Evolutionary conservation across 306 rosid genomes (phyloP).

Genomic region (Senna siamea): DNA sequence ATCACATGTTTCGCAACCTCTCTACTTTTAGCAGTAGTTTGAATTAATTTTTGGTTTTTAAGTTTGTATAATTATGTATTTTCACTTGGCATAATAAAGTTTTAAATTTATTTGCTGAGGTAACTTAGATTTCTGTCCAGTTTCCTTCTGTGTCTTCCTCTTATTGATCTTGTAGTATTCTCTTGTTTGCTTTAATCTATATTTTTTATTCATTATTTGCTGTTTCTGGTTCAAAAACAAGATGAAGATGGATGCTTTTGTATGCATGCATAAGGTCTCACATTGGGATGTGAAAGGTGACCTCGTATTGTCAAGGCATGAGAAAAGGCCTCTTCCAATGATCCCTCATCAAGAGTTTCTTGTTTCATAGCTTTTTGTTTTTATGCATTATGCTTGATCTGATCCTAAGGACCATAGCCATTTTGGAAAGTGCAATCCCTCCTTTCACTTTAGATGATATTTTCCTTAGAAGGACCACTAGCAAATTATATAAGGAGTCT

Average conservation of each 20-base stretch:
- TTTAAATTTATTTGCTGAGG: neutral
- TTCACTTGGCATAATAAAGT: neutral
- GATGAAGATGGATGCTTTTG: slow-evolving; percentile 33
- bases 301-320: slow-evolving; percentile 26
- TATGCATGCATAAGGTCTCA: slow-evolving; percentile 34
- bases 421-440: slow-evolving; percentile 30
- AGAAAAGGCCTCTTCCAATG: slow-evolving; percentile 20
- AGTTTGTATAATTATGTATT: slow-evolving; percentile 16
- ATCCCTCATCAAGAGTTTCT: slow-evolving; percentile 41
- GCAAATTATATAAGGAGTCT: slow-evolving; percentile 10
- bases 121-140: neutral
- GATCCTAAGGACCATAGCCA: slow-evolving; percentile 28
- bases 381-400: slow-evolving; percentile 35
- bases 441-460: slow-evolving; percentile 40
- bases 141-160: slow-evolving; percentile 24
- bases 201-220: slow-evolving; percentile 7
- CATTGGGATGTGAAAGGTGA: slow-evolving; percentile 24
- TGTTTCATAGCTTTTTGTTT: slow-evolving; percentile 36
- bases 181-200: slow-evolving; percentile 21
- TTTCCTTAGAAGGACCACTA: slow-evolving; percentile 30
- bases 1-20: slow-evolving; percentile 56
- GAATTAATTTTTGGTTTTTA: neutral
- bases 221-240: slow-evolving; percentile 8
- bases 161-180: slow-evolving; percentile 22
- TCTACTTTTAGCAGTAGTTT: slow-evolving; percentile 48